Evolutionary conservation across 306 rosid species (phyloP), one percentile per base, ranked within the genome.

Genomic region (Sechiopsis laciniata): DNA sequence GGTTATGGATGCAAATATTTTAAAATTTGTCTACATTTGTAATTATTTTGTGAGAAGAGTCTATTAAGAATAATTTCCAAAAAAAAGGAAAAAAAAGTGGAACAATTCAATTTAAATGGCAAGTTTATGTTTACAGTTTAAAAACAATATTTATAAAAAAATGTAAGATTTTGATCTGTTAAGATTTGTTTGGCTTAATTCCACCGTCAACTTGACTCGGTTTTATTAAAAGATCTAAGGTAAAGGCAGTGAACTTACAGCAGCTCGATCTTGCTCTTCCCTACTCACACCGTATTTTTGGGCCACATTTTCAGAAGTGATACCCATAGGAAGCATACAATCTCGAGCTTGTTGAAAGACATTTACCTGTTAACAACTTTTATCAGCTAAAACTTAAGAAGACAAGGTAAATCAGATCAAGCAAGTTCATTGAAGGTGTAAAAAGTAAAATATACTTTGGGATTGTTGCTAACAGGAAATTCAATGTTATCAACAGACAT

Each of bases 301-400:
- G 9, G 97, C 97, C 40, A 94, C 95, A 81, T 94, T 94, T 82
- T 94, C 98, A 58, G 96, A 94, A 77, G 98, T 94, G 20, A 87
- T 58, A 40, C 97, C 98, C 95, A 94, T 89, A 7, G 97, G 95
- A 80, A 90, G 96, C 82, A 87, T 90, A 68, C 97, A 94, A 75
- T 90, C 97, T 4, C 85, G 79, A 66, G 96, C 97, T 87, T 90
- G 87, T 76, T 69, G 72, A 85, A 91, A 85, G 76, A 48, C 22
- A 3, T 86, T 86, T 8, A 78, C 74, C 98, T 90, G 74, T 75
- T 61, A 55, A 72, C 51, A 35, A 55, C 52, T n/a, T 35, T 10
- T 10, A 29, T 15, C 21, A 70, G 46, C 15, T 70, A 51, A 50
- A 13, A 68, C 57, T 46, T 50, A 14, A 24, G 35, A 65, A 46